These are phyloP conservation scores for Sporothrix sp. DNA, from an alignment of 2,329 filamentous ascomycete genomes.

Conservation along the genomic window DNA sequence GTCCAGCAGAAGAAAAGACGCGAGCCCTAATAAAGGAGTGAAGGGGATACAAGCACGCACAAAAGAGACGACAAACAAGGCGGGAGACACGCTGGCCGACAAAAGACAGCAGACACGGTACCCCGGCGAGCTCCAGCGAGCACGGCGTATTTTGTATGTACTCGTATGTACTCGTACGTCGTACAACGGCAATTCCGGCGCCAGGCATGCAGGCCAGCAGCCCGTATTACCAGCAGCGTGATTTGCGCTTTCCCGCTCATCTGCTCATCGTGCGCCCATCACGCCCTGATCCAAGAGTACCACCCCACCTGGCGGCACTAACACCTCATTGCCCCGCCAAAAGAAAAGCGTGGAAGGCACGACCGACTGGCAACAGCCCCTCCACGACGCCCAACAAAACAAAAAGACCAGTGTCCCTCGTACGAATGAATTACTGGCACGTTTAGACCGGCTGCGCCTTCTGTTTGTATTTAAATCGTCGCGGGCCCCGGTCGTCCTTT, in stretches of 20 bases:
- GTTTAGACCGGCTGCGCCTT: neutral
- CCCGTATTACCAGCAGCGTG: neutral
- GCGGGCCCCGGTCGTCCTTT: conserved; percentile 1
- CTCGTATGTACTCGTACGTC: no score
- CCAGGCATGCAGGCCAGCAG: no score
- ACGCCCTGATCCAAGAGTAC: neutral
- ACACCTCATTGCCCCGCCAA: conserved; percentile 14
- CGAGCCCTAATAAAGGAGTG: no score
- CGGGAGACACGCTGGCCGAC: neutral
- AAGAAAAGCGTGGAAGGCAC: conserved; percentile 1
- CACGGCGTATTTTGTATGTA: neutral
- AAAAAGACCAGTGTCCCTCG: no score
- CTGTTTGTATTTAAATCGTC: conserved; percentile 5
- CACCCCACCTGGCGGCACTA: conserved; percentile 13
- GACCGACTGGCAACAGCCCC: neutral
- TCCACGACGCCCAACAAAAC: conserved; percentile 8
- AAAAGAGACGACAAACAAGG: neutral
- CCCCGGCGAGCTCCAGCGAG: neutral
- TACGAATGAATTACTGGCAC: no score
- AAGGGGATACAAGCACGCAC: neutral
- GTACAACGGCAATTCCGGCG: no score
- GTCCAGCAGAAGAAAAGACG: no score
- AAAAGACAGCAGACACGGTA: neutral
- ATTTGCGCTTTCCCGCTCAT: neutral
- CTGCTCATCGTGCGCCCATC: conserved; percentile 5